A percentile compares a stretch with the other conserved stretches of the same genome.
Conservation (phyloP, 495 filamentous ascomycete genomes). For the Aspergillus saccharolyticus region DNA sequence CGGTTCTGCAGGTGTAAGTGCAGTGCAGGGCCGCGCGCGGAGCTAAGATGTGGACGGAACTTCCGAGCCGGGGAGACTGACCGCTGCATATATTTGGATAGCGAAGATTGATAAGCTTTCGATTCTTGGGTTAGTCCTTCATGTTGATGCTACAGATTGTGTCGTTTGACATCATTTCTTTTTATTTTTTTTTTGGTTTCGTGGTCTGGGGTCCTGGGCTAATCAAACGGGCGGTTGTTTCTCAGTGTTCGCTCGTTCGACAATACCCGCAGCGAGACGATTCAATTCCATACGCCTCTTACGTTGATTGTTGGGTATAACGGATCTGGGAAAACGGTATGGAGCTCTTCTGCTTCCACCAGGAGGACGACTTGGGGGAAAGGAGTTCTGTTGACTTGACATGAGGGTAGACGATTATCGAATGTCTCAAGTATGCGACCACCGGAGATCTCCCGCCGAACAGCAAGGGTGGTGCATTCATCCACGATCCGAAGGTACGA, state of each 20-base stretch:
- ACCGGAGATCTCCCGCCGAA: slow-evolving; percentile 92
- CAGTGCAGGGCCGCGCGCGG: not conserved
- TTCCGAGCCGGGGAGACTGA: slow-evolving; percentile 3
- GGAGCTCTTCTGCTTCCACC: no score
- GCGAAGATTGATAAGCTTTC: slow-evolving; percentile 85
- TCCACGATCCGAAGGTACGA: slow-evolving; percentile 83
- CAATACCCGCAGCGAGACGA: slow-evolving; percentile 68
- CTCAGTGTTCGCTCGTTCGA: slow-evolving; percentile 86
- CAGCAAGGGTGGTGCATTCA: slow-evolving; percentile 89
- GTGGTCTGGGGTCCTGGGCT: no score
- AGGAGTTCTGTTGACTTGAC: not conserved
- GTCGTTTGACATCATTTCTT: slow-evolving; percentile 2
- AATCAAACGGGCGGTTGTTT: no score
- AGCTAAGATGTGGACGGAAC: not conserved
- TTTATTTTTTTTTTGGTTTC: not conserved
- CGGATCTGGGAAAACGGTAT: slow-evolving; percentile 89
- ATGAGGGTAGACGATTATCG: slow-evolving; percentile 74
- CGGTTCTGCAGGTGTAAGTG: slow-evolving; percentile 18
- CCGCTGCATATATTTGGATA: slow-evolving; percentile 10
- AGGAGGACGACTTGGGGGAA: no score
- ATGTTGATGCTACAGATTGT: not conserved
- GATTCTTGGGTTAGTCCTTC: slow-evolving; percentile 54
- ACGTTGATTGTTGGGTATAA: slow-evolving; percentile 96
- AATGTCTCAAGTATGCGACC: slow-evolving; percentile 97
- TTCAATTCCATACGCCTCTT: slow-evolving; percentile 82